Evolutionary conservation across 495 filamentous ascomycete species (phyloP).

Genomic region (Chaetomidium leptoderma): DNA sequence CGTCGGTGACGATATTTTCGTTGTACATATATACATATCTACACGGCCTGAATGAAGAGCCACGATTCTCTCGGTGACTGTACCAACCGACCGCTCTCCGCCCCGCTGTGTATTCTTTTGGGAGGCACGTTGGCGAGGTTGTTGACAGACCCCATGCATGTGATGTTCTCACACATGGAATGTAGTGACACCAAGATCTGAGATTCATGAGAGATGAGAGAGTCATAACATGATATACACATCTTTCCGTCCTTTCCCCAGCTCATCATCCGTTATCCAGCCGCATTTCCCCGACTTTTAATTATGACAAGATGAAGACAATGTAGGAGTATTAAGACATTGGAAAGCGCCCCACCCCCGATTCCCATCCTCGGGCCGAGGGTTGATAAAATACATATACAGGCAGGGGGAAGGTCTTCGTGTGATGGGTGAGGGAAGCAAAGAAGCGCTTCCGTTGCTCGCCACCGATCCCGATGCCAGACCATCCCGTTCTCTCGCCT

Average conservation of each 20-base stretch:
- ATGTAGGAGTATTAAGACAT: constrained; percentile 5
- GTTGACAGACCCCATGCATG: neutral
- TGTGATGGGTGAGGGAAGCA: neutral
- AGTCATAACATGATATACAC: constrained; percentile 4
- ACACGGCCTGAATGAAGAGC: neutral
- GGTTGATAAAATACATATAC: constrained; percentile 10
- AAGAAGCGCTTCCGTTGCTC: neutral
- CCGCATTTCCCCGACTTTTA: neutral
- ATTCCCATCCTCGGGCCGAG: neutral
- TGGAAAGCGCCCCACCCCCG: neutral
- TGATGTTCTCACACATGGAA: neutral
- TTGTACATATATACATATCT: constrained; percentile 3
- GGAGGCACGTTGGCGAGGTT: too few species aligned
- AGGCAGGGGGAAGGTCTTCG: neutral
- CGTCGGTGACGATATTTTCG: neutral
- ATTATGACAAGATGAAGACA: neutral
- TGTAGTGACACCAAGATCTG: neutral
- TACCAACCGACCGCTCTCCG: too few species aligned
- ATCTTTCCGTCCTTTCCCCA: neutral
- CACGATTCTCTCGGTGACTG: too few species aligned
- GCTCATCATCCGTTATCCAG: neutral
- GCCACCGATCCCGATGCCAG: too few species aligned
- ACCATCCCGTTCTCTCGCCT: neutral
- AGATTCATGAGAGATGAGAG: constrained; percentile 3
- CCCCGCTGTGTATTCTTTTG: too few species aligned